Base-by-base conservation (phyloP, 2,329 filamentous ascomycete species). In the Claviceps sp. region DNA sequence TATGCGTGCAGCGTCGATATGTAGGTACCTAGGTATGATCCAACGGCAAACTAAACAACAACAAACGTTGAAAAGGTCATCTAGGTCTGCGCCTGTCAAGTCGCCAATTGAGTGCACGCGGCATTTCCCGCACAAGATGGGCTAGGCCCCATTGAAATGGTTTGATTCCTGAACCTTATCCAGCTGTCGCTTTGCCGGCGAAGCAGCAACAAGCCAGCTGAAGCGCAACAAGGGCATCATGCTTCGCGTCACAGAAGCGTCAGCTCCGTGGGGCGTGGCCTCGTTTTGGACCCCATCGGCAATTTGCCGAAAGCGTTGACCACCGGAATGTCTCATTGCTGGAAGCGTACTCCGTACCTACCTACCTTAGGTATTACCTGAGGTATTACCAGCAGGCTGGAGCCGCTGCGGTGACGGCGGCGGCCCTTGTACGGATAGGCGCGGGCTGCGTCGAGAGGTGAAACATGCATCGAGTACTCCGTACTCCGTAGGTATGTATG, bases 201-300 rank as follows among this genome's bases (percentile, higher is more conserved):
- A 16, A 36, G 37, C 26, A 22, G 20, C 38, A 26, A 34, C 9
- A 30, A 36, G 3, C 9, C 24, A 42, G 37, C 40, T 42, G 41
- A 42, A 22, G 18, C 41, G 41, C 18, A 48, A 40, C 47, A 34
- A 43, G 14, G 13, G 38, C 47, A 49, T 49, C 48, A 34, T 49
- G 40, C 18, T 36, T 42, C 43, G n/a, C 38, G 51, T 52, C 40
- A 52, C 46, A 37, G 8, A 16, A 24, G 44, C 51, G 47, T 50
- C 47, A 49, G 51, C 51, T 53, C 36, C 45, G 36, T 43, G 38
- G 30, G 47, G 37, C 37, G 22, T 44, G 42, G 47, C 43, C 48
- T 30, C 36, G 30, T 24, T 42, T 38, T 43, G 47, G 51, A 42
- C 47, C 42, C 42, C 47, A 38, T 50, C 41, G 36, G 36, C 47